phyloP scores from a whole-genome alignment of 2,329 filamentous ascomycete species.

The Cladobotryum protrusum region DNA sequence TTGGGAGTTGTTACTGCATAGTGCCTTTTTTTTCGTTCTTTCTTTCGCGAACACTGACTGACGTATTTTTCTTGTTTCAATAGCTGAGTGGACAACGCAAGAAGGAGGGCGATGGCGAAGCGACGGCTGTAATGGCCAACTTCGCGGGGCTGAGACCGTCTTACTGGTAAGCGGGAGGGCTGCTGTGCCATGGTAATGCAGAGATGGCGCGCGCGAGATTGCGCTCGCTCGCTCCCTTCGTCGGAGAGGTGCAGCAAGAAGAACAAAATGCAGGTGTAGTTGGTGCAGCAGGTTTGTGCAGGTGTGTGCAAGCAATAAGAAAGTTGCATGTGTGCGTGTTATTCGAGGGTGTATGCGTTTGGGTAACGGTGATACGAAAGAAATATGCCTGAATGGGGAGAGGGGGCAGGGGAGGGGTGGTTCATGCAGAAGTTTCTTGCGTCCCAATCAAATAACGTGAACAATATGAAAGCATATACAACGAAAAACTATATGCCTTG shows the following conservation, averaged over 20 bases:
- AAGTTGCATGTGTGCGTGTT: no score
- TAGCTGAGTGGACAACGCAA: conserved; percentile 65
- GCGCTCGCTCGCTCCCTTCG: background rate
- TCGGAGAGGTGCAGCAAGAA: background rate
- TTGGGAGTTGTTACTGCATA: no score
- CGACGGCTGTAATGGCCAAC: conserved; percentile 41
- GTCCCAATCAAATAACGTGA: no score
- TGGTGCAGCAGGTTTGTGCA: background rate
- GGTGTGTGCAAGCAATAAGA: no score
- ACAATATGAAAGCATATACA: no score
- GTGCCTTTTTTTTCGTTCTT: background rate
- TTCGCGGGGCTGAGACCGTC: conserved; percentile 54
- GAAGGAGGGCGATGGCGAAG: conserved; percentile 53
- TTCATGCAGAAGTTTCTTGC: no score
- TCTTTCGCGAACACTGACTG: background rate
- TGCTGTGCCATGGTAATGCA: conserved; percentile 12
- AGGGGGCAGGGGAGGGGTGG: no score
- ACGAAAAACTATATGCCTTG: no score
- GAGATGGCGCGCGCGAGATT: conserved; percentile 10
- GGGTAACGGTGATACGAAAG: conserved; percentile 19
- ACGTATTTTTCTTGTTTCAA: background rate
- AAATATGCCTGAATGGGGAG: background rate
- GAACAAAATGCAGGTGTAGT: background rate
- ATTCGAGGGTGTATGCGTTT: conserved; percentile 13
- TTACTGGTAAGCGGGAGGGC: conserved; percentile 44